phyloP scores from a whole-genome alignment of 1,284 basidiomycete species.

The Lignosus rhinocerotis region DNA sequence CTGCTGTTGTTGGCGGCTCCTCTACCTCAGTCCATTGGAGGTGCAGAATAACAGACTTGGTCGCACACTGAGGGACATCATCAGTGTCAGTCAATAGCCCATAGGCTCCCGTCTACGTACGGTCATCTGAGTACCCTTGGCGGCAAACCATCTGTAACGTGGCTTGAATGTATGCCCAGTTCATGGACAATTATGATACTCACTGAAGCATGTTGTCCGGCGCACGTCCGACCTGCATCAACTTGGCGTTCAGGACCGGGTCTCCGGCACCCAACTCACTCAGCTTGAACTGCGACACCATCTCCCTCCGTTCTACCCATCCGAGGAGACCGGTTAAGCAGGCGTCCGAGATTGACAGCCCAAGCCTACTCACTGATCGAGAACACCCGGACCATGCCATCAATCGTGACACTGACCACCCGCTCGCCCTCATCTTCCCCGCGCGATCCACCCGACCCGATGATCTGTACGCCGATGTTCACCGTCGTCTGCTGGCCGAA shows the following conservation, averaged over 20 bases:
- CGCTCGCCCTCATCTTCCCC: conserved; percentile 66
- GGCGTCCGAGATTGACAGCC: too few relatives aligned
- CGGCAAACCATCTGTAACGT: conserved; percentile 76
- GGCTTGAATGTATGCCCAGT: not conserved
- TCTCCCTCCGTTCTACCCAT: conserved; percentile 66
- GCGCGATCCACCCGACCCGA: conserved; percentile 42
- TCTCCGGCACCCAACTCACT: conserved; percentile 76
- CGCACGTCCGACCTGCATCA: conserved; percentile 75
- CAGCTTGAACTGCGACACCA: conserved; percentile 89
- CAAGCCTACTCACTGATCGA: conserved; percentile 68
- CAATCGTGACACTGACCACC: conserved; percentile 87
- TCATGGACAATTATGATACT: conserved; percentile 26
- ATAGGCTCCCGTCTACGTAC: conserved; percentile 43
- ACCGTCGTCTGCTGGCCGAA: conserved; percentile 94
- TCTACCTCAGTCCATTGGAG: conserved; percentile 84
- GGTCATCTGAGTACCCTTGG: conserved; percentile 88
- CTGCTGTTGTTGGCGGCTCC: conserved; percentile 27
- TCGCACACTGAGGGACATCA: conserved; percentile 67
- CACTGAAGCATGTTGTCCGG: conserved; percentile 84
- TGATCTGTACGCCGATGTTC: conserved; percentile 86
- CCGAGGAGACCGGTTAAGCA: not conserved
- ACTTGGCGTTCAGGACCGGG: conserved; percentile 59
- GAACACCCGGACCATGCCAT: conserved; percentile 89
- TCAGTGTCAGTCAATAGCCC: not conserved
- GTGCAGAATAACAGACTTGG: conserved; percentile 85